Conservation (phyloP, 768 basidiomycete species). For the Pleurotus pulmonarius region DNA sequence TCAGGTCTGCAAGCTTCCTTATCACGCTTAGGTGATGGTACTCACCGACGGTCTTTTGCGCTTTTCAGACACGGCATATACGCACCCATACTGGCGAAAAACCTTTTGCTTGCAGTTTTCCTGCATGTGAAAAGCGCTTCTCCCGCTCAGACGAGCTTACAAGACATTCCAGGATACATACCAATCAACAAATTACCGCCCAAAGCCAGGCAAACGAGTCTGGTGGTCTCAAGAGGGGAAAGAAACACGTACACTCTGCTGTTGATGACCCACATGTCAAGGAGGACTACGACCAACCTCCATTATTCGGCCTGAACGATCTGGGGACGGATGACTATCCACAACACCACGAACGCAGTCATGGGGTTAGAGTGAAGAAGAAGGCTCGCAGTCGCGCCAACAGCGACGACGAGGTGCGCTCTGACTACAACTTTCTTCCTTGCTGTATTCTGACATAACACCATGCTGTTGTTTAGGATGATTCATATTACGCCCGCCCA, state of each 20-base stretch:
- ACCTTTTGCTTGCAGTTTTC: conserved; percentile 88
- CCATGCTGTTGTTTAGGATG: conserved; percentile 29
- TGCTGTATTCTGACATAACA: neutral
- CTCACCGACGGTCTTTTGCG: conserved; percentile 9
- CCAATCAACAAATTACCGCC: conserved; percentile 42
- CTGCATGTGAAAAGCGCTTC: conserved; percentile 97
- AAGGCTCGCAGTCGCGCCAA: conserved; percentile 77
- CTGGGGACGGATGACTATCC: conserved; percentile 8
- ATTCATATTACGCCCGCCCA: conserved; percentile 52
- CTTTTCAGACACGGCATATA: conserved; percentile 86
- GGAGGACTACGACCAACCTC: conserved; percentile 9
- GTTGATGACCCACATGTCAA: conserved; percentile 4
- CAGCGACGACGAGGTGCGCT: conserved; percentile 79
- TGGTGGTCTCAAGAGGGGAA: conserved; percentile 4
- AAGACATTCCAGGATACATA: conserved; percentile 91
- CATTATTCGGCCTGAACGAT: conserved; percentile 1
- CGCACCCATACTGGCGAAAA: conserved; percentile 99
- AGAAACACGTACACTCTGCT: conserved; percentile 12
- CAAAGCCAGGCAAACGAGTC: conserved; percentile 19
- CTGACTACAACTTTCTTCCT: conserved; percentile 9
- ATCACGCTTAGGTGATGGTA: conserved; percentile 4
- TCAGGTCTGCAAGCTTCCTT: conserved; percentile 50
- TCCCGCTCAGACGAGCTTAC: conserved; percentile 98
- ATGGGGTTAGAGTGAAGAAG: conserved; percentile 51
- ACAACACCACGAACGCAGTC: conserved; percentile 5